Base-by-base conservation (phyloP, 306 rosid genomes). In the Dryas octopetala region DNA sequence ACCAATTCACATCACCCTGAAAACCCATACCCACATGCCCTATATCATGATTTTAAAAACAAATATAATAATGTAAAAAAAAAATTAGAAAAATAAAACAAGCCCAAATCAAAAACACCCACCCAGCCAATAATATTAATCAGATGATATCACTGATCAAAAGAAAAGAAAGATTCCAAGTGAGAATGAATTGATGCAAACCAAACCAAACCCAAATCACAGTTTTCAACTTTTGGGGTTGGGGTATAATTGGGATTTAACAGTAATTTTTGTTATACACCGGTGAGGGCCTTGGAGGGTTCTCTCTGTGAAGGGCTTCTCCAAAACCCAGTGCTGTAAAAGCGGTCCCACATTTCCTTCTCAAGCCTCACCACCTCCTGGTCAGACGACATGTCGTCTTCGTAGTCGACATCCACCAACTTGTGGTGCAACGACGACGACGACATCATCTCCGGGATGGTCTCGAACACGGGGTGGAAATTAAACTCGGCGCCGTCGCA, bases 301-400 rank as follows among this genome's bases (percentile, higher is more conserved):
- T 93, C 90, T 75, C 88, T 88, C 79, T 83, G 91, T 4, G 97
- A 91, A 1, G 87, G 84, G 58, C 99, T 95, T 76, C 97, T 88
- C 99, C 99, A 95, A 60, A 95, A 95, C 0, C 99, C 99, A 16
- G 88, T 67, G 1, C 80, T 17, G 71, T 81, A 83, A 54, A 95
- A 95, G 74, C 49, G 83, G 2, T 89, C 91, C 97, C 97, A 92
- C 99, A 95, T 95, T 88, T 92, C 97, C 70, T 85, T 86, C 83
- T 92, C 99, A 47, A 95, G 74, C 67, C 80, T 76, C 82, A 75
- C 48, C 49, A 73, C 85, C 19, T 80, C 80, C 60, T 67, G 62
- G 26, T 91, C 87, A 9, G 41, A 47, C 53, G 68, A 44, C 75
- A 32, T 32, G 38, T 32, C 38, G 38, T 32, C 38, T 32, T 32